Base-by-base conservation (phyloP, 2,329 filamentous ascomycete genomes). In the Arachnopeziza araneosa region DNA sequence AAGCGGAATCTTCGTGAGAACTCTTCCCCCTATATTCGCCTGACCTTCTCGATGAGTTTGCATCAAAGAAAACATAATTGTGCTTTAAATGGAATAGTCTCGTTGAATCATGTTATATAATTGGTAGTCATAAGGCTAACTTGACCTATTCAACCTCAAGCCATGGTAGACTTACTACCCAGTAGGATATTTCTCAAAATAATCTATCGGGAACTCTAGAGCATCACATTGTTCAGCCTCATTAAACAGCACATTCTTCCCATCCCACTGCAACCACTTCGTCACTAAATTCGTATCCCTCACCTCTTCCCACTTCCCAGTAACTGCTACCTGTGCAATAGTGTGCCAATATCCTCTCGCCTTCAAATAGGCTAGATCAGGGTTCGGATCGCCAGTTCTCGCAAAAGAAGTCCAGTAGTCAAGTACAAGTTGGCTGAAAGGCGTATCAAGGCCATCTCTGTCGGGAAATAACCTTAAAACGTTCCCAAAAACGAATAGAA, bases 401-500 rank as follows among this genome's bases (percentile, higher is more conserved):
- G 66, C 69, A 57, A 71, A 72, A 1, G 61, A 63, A 10, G 62
- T 62, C 69, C 69, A 71, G n/a, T 60, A 66, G 62, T 69, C 66
- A 7, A 68, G 52, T 2, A 65, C 56, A 8, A 70, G 63, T 55
- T 67, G 67, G 21, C 63, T 58, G 53, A 71, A 73, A 2, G 65
- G 60, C 2, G 68, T 59, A 60, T 73, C 72, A 26, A 66, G 60
- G 10, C 66, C 68, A 65, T 73, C 71, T 23, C 72, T 63, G 19
- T 68, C 64, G 0, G 65, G 65, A 24, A 69, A 66, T 0, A 66
- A 67, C 30, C 66, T 62, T 23, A 61, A n/a, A 0, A 71, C 58
- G 22, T 66, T 72, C 1, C 73, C 72, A 57, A 75, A 74, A 7
- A 67, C 69, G 22, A 67, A 72, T 22, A 66, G 64, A 1, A 74